Percentiles rank a stretch among this genome's conserved stretches.
Evolutionary conservation across 768 basidiomycete genomes (phyloP).

Genomic region (Boletus insuetus): DNA sequence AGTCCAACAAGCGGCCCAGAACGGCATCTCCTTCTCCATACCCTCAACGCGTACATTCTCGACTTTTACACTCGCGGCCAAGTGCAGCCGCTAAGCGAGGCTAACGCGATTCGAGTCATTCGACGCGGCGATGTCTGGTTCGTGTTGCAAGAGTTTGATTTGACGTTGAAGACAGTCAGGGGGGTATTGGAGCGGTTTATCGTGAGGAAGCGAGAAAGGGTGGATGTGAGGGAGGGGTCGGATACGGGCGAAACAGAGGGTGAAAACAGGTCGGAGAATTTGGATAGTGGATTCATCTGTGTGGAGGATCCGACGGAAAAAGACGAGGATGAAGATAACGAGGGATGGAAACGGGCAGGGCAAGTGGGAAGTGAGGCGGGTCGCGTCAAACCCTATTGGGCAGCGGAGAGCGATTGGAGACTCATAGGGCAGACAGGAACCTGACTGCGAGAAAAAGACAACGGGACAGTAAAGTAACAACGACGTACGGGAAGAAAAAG

Average conservation of each 20-base stretch:
- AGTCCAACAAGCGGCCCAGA: too few species aligned
- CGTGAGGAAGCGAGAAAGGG: constrained; percentile 27
- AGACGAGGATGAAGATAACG: constrained; percentile 18
- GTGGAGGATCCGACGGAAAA: constrained; percentile 30
- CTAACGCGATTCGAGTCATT: constrained; percentile 63
- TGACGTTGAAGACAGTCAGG: constrained; percentile 50
- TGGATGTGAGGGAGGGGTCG: constrained; percentile 7
- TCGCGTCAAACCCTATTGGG: constrained; percentile 34
- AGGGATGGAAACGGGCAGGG: constrained; percentile 10
- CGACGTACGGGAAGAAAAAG: too few species aligned
- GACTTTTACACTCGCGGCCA: constrained; percentile 74
- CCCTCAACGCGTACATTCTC: constrained; percentile 61
- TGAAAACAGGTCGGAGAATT: constrained; percentile 8
- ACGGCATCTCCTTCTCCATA: too few species aligned
- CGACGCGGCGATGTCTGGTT: constrained; percentile 67
- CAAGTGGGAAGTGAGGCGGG: background rate
- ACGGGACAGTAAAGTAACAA: too few species aligned
- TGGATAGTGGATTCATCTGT: constrained; percentile 35
- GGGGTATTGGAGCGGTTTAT: constrained; percentile 47
- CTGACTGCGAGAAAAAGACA: too few species aligned
- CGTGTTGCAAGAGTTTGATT: constrained; percentile 53
- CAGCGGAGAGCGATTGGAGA: constrained; percentile 50
- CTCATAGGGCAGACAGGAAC: too few species aligned
- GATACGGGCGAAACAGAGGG: constrained; percentile 14
- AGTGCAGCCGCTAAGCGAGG: constrained; percentile 40